phyloP scores from a whole-genome alignment of 768 basidiomycete species.

The Leccinum uliginosum region DNA sequence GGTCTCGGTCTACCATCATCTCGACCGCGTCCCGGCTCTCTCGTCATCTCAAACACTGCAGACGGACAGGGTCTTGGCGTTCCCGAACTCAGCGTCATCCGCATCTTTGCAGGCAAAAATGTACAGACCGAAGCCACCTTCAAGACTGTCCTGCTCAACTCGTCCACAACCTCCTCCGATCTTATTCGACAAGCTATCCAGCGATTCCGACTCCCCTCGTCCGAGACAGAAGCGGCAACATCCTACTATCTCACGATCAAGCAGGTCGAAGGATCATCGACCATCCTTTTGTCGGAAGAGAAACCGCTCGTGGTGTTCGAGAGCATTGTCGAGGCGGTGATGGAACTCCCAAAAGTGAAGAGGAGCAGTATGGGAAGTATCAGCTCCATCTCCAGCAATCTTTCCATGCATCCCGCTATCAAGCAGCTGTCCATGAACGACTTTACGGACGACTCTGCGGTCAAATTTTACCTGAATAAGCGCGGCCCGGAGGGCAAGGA shows the following conservation, averaged over 20 bases:
- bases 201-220: conserved; percentile 77
- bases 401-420: conserved; percentile 90
- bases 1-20: conserved; percentile 45
- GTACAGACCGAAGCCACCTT: conserved; percentile 95
- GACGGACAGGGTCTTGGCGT: conserved; percentile 61
- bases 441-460: conserved; percentile 93
- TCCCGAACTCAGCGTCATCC: conserved; percentile 88
- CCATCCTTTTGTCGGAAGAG: conserved; percentile 66
- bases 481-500: conserved; percentile 42
- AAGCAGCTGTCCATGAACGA: conserved; percentile 94
- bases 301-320: conserved; percentile 90
- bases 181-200: conserved; percentile 91
- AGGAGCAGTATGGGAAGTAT: conserved; percentile 92
- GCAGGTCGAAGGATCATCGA: conserved; percentile 84
- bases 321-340: conserved; percentile 72
- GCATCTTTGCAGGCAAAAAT: conserved; percentile 90
- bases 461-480: conserved; percentile 93
- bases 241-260: conserved; percentile 89
- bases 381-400: conserved; percentile 86
- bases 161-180: conserved; percentile 78
- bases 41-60: conserved; percentile 60
- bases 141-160: conserved; percentile 93
- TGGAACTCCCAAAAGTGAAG: conserved; percentile 83
- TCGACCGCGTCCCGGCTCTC: conserved; percentile 71
- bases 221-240: conserved; percentile 48